A percentile compares a stretch with the other conserved stretches of the same genome.
Conservation (phyloP, 208 protist genomes). For the Acanthamoeba castellanii region DNA sequence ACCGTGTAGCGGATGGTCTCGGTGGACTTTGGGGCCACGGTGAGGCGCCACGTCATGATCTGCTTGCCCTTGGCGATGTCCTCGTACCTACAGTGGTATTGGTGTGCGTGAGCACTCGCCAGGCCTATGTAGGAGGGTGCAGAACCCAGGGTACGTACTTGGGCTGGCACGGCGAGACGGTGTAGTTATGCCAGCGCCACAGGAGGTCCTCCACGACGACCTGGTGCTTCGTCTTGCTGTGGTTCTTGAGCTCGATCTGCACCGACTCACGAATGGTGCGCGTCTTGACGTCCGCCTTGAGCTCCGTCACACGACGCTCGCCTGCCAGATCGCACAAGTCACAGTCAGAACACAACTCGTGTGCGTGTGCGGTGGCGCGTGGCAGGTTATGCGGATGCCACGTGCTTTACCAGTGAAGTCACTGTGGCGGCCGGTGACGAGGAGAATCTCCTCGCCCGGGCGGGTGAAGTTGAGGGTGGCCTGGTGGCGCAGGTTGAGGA, state of each 20-base stretch:
- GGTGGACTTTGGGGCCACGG: not conserved
- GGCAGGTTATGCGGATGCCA: not conserved
- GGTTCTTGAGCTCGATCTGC: constrained; percentile 34
- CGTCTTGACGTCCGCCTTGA: not conserved
- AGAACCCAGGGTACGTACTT: not conserved
- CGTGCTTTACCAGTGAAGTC: not conserved
- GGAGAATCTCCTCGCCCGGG: constrained; percentile 16
- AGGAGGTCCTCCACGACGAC: constrained; percentile 47
- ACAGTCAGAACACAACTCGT: not conserved
- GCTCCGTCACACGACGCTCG: constrained; percentile 20
- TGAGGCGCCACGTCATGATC: constrained; percentile 13
- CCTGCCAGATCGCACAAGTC: not conserved
- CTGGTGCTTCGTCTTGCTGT: not conserved
- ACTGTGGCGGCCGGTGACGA: not conserved
- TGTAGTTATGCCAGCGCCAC: constrained; percentile 39
- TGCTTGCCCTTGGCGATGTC: not conserved
- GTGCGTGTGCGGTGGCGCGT: not conserved
- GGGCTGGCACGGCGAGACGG: constrained; percentile 51
- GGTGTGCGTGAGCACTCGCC: not conserved
- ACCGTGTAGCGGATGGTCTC: constrained; percentile 43
- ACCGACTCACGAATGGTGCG: constrained; percentile 36
- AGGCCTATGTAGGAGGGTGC: not conserved
- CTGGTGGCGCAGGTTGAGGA: constrained; percentile 52
- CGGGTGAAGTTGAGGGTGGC: not conserved
- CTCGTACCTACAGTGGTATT: not conserved